A percentile compares a stretch with the other conserved stretches of the same genome.
These are phyloP conservation scores for Phytophthora palmivora DNA, from an alignment of 352 stramenopile genomes.

Conservation along the genomic window DNA sequence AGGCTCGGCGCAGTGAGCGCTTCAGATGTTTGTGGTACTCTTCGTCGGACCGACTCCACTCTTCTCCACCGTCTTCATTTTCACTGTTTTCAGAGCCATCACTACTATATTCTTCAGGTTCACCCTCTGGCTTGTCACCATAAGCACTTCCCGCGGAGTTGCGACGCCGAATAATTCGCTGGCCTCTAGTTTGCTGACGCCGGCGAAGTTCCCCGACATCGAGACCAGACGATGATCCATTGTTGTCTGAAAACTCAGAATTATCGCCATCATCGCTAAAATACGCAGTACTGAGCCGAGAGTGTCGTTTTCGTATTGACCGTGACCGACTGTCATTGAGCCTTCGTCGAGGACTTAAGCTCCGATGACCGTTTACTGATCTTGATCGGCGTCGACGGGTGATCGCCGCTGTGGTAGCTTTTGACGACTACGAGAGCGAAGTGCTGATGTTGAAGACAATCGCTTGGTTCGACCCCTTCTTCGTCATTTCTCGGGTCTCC, in stretches of 20 bases:
- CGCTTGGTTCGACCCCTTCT: conserved; percentile 6
- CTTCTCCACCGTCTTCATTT: conserved; percentile 26
- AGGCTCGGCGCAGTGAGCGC: conserved; percentile 62
- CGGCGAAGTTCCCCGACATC: conserved; percentile 49
- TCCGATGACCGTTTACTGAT: conserved; percentile 4
- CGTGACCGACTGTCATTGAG: conserved; percentile 20
- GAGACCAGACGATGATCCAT: conserved; percentile 45
- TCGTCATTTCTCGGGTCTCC: not conserved
- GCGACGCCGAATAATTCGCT: conserved; percentile 6
- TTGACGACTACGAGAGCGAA: conserved; percentile 17
- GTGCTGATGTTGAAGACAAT: conserved; percentile 2
- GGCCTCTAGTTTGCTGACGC: conserved; percentile 29
- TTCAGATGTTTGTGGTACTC: conserved; percentile 75
- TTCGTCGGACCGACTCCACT: conserved; percentile 52
- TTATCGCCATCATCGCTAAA: conserved; percentile 6
- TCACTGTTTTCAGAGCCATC: conserved; percentile 19
- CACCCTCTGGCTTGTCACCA: conserved; percentile 10
- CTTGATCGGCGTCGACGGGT: conserved; percentile 7
- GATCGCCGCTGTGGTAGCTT: conserved; percentile 6
- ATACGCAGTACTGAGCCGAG: conserved; percentile 5
- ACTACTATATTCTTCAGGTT: conserved; percentile 1
- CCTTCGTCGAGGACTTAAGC: conserved; percentile 14
- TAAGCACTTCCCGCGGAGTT: conserved; percentile 3
- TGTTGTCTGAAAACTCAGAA: conserved; percentile 22
- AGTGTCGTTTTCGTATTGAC: conserved; percentile 1